Evolutionary conservation across 257 asterid species (phyloP).

Genomic region (Solanum chaucha): DNA sequence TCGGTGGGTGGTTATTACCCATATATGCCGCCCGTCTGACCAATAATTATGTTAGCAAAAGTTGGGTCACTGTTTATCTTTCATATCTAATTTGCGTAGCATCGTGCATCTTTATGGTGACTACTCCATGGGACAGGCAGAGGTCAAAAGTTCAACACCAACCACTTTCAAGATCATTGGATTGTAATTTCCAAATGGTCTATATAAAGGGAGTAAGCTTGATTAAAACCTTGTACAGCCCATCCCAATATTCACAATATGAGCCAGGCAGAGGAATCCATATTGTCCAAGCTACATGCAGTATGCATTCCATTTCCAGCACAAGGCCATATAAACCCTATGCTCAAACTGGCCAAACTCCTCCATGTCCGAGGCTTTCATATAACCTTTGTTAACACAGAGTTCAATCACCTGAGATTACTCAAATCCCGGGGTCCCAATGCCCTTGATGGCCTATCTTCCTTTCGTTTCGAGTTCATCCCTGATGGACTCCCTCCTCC

Average conservation of each 20-base stretch:
- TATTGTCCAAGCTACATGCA: slow-evolving; percentile 8
- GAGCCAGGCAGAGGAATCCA: neutral
- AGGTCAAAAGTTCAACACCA: neutral
- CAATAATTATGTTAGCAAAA: too few relatives aligned
- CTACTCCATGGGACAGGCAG: neutral
- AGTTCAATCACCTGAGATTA: slow-evolving; percentile 11
- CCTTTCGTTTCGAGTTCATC: slow-evolving; percentile 10
- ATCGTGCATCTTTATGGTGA: too few relatives aligned
- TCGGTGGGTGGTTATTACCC: too few relatives aligned
- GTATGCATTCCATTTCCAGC: slow-evolving; percentile 22
- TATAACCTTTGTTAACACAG: slow-evolving; percentile 21
- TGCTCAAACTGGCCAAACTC: slow-evolving; percentile 20
- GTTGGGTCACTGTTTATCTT: too few relatives aligned
- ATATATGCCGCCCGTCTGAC: too few relatives aligned
- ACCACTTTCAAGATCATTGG: neutral
- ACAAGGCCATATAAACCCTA: slow-evolving; percentile 29
- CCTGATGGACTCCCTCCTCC: slow-evolving; percentile 17
- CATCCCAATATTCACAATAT: neutral
- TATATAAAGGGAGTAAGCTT: neutral
- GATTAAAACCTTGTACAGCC: neutral
- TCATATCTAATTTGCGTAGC: too few relatives aligned
- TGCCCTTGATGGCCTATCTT: neutral
- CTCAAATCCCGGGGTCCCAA: neutral
- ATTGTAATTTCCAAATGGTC: neutral
- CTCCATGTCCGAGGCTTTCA: slow-evolving; percentile 24